Base-by-base conservation (phyloP, 306 rosid species). In the Astragalus glycyphyllos region DNA sequence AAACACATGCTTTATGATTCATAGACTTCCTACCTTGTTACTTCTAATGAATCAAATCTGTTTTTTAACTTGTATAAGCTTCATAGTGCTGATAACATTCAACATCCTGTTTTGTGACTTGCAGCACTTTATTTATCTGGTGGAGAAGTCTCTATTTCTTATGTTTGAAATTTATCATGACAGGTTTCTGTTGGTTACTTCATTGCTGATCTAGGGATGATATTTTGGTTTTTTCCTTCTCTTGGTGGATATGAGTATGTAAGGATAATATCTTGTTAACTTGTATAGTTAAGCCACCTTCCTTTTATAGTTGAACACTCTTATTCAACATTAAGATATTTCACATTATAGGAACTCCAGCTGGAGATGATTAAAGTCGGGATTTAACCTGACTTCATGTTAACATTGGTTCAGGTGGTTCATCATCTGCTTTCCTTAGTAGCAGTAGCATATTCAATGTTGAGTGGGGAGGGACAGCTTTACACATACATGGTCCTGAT, bases 181-280 rank as follows among this genome's bases (percentile, higher is more conserved):
- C 90, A 93, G 98, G 84, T 80, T 65, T 93, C 97, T 72, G 89
- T 84, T 70, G 98, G 97, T 69, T 93, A 93, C 88, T 93, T 93
- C 79, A 48, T 93, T 20, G 68, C 88, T 23, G 98, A 93, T 84
- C 42, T 90, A 26, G 97, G 66, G 74, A 87, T 85, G 88, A 93
- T 93, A 82, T 67, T 76, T 63, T 90, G 98, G 96, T 87, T 83
- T 72, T 88, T 85, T 77, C 97, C 97, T 82, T 76, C 92, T 62
- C 82, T 93, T 20, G 98, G 98, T 74, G 98, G 98, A 82, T 60
- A 84, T 86, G 97, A 93, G 82, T 93, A 88, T 86, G 97, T 93
- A 90, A 93, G 98, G 86, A 68, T 57, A 35, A 76, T 74, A 37
- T 68, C 79, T 70, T 59, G 54, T 34, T 50, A 51, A 58, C 79